Conservation (phyloP, 1,284 basidiomycete species). For the Ustilago lituana region DNA sequence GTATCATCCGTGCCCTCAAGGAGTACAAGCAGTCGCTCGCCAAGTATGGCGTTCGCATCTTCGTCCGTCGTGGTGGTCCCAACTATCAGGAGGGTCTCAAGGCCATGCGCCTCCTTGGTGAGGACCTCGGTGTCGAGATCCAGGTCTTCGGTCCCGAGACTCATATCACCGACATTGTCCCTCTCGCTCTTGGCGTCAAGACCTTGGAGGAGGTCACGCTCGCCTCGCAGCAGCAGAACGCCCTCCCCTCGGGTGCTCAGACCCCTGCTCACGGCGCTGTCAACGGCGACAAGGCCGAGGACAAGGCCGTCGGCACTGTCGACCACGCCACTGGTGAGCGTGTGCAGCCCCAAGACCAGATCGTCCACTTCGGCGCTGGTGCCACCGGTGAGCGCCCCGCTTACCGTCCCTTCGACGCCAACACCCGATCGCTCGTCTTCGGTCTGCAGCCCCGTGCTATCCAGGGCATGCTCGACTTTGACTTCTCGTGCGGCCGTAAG, state of each 20-base stretch:
- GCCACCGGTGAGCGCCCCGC: conserved; percentile 51
- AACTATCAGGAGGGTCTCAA: conserved; percentile 99
- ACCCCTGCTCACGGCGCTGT: conserved; percentile 43
- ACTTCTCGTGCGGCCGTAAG: conserved; percentile 93
- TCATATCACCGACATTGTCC: conserved; percentile 98
- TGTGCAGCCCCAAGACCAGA: conserved; percentile 82
- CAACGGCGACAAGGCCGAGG: conserved; percentile 52
- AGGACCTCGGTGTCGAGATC: conserved; percentile 96
- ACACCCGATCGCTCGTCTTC: conserved; percentile 94
- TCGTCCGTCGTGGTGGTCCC: conserved; percentile 95
- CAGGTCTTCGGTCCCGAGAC: conserved; percentile 95
- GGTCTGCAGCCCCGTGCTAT: conserved; percentile 99
- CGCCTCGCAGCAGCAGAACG: conserved; percentile 69
- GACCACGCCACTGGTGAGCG: conserved; percentile 77
- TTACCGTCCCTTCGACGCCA: conserved; percentile 75
- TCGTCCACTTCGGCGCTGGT: conserved; percentile 80
- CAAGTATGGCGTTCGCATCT: conserved; percentile 69
- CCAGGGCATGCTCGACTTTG: conserved; percentile 99
- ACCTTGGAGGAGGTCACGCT: conserved; percentile 62
- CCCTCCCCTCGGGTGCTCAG: conserved; percentile 55
- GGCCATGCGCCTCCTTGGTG: conserved; percentile 96
- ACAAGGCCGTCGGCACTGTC: conserved; percentile 76
- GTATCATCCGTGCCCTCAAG: conserved; percentile 96
- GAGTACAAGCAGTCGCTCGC: conserved; percentile 76
- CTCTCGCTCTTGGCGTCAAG: conserved; percentile 87